Conservation (phyloP, 83 land plant species). For the Picea abies region DNA sequence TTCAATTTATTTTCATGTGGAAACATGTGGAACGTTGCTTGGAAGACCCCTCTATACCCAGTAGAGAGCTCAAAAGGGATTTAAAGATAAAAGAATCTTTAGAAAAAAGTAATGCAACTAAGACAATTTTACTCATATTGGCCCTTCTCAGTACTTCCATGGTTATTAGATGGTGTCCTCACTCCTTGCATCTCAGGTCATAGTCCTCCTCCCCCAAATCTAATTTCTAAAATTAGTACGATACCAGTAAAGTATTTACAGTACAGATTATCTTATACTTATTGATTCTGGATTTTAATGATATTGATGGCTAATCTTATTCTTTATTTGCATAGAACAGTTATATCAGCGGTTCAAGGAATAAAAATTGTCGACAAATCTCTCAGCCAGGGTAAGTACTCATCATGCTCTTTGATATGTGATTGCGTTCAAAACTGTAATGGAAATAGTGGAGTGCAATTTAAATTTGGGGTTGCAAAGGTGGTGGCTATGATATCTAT, state of each 20-base stretch:
- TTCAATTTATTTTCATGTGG: no score
- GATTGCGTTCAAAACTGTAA: no score
- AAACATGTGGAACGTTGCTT: no score
- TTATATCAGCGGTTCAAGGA: conserved; percentile 67
- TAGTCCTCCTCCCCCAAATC: conserved; percentile 2
- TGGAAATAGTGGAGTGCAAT: no score
- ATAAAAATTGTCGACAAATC: conserved; percentile 33
- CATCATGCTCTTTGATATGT: no score
- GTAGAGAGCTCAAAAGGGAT: conserved; percentile 40
- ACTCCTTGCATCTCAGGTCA: conserved; percentile 71
- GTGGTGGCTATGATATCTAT: conserved; percentile 54
- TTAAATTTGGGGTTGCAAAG: conserved; percentile 37
- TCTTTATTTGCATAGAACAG: conserved; percentile 27
- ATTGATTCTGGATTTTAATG: no score
- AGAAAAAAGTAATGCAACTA: conserved; percentile 42
- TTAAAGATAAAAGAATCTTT: conserved; percentile 42
- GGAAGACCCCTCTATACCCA: conserved; percentile 7
- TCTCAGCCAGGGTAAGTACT: conserved; percentile 17
- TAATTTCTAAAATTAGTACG: no score
- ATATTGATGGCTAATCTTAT: no score
- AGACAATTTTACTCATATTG: conserved; percentile 53
- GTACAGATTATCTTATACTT: no score
- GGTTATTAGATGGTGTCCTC: conserved; percentile 78
- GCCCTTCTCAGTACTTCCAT: conserved; percentile 73
- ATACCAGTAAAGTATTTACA: no score